Evolutionary conservation across 768 basidiomycete species (phyloP).

Genomic region (Sutorius australiensis): DNA sequence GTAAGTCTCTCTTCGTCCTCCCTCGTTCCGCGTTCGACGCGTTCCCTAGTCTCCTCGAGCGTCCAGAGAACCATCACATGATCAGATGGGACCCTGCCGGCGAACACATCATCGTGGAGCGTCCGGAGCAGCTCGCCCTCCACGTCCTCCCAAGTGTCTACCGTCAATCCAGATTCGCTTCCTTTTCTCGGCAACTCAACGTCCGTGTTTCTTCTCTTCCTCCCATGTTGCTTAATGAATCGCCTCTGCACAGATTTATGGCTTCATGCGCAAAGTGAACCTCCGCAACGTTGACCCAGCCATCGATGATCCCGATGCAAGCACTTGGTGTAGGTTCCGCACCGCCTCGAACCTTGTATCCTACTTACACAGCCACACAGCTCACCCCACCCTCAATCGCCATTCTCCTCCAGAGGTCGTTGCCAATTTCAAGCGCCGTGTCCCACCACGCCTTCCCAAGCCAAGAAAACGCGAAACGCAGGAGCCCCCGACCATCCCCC

Average conservation of each 20-base stretch:
- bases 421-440: constrained; percentile 92
- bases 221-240: constrained; percentile 23
- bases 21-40: constrained; percentile 16
- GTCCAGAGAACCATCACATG: constrained; percentile 93
- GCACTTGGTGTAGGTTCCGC: constrained; percentile 84
- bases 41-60: constrained; percentile 69
- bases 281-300: constrained; percentile 92
- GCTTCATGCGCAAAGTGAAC: constrained; percentile 98
- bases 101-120: constrained; percentile 92
- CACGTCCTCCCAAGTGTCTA: constrained; percentile 93
- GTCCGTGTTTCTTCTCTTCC: constrained; percentile 49
- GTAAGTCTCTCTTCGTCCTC: constrained; percentile 45
- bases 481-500: constrained; percentile 66
- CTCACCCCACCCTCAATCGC: constrained; percentile 88
- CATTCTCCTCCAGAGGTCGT: constrained; percentile 88
- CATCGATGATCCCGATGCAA: constrained; percentile 93
- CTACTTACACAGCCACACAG: constrained; percentile 39
- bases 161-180: constrained; percentile 94
- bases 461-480: constrained; percentile 74
- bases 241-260: constrained; percentile 72
- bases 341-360: constrained; percentile 15
- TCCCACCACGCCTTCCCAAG: constrained; percentile 88
- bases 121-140: constrained; percentile 88
- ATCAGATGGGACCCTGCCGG: constrained; percentile 94
- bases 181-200: constrained; percentile 96